Conservation (phyloP, 257 asterid species). For the Solanum chmielewskii region DNA sequence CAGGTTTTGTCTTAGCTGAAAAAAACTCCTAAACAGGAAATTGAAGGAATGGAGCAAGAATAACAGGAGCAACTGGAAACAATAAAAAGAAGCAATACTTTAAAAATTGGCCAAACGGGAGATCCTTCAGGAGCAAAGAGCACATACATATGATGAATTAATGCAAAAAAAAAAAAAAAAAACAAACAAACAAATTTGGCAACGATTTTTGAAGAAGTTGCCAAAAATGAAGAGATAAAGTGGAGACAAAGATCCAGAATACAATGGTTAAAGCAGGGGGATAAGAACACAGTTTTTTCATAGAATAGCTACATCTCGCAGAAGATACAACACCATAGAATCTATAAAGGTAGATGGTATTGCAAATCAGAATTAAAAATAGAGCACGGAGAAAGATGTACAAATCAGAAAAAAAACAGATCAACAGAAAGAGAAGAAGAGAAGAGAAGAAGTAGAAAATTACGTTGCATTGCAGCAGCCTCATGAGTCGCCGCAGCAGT, state of each 20-base stretch:
- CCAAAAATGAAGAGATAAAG: neutral
- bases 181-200: neutral
- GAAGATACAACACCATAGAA: neutral
- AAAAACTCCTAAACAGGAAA: neutral
- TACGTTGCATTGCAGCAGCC: neutral
- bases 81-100: neutral
- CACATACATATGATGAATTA: too few species aligned
- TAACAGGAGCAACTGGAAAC: neutral
- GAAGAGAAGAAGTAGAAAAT: neutral
- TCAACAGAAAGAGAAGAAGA: neutral
- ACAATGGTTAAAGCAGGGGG: neutral
- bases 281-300: neutral
- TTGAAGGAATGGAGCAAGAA: neutral
- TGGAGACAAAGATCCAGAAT: neutral
- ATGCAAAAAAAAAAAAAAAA: neutral
- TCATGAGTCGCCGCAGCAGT: neutral
- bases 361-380: neutral
- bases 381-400: neutral
- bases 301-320: neutral
- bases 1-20: neutral
- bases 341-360: neutral
- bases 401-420: neutral
- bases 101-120: neutral
- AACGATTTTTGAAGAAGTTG: neutral
- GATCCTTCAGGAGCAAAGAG: neutral